Base-by-base conservation (phyloP, 2,329 filamentous ascomycete species). In the Coniella vitis region DNA sequence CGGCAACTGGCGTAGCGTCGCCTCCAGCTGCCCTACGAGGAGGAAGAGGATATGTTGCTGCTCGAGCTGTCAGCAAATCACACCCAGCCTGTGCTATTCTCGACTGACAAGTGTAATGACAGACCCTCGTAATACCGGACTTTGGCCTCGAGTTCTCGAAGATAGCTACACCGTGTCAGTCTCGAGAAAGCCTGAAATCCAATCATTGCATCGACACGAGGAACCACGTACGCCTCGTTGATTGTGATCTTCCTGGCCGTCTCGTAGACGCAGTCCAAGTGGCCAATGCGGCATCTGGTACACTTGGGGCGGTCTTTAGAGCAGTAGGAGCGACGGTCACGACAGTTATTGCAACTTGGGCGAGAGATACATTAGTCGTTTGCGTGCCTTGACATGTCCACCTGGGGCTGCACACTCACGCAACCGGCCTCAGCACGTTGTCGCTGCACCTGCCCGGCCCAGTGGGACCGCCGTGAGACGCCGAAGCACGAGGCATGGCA, bases 291-390 rank as follows among this genome's bases (percentile, higher is more conserved):
- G 42, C 66, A 68, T 47, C 65, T 54, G 21, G 60, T 60, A 40
- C 66, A 68, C 17, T 52, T 56, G 2, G 66, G 66, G 39, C 62
- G 63, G 12, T 68, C 63, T 45, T 66, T 68, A 16, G 64, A 66
- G 55, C 66, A 68, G 36, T 60, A 65, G 0, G 64, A 65, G 4
- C 63, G 60, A 10, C 65, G 57, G 20, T 61, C 58, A 4, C 66
- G 62, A 48, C 66, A 68, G 14, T 60, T 57, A 2, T 64, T 54
- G 46, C 65, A 68, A 3, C 65, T 68, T 25, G 16, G n/a, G n/a
- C n/a, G n/a, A n/a, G n/a, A n/a, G n/a, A n/a, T n/a, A n/a, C n/a
- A n/a, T n/a, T n/a, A n/a, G n/a, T n/a, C n/a, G n/a, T n/a, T n/a
- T n/a, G n/a, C n/a, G n/a, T n/a, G n/a, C n/a, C n/a, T n/a, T n/a